Evolutionary conservation across 495 filamentous ascomycete species (phyloP), one percentile per base, ranked within the genome.

Genomic region (Penicillium manginii): DNA sequence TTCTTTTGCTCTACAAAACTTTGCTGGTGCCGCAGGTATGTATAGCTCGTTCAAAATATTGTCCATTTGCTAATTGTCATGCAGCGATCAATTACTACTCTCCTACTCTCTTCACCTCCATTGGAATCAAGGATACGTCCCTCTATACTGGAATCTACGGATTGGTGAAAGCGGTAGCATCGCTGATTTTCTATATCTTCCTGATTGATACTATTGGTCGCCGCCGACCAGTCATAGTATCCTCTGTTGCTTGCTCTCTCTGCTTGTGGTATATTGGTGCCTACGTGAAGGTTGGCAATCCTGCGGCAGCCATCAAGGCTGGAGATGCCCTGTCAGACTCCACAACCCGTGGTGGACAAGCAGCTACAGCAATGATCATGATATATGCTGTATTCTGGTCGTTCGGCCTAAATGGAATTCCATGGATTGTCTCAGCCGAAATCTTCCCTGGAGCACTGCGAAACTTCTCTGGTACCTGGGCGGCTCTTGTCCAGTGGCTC

Each of bases 261-360:
- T 80, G 78, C 59, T 88, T 89, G 79, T 85, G 85, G 67, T 88
- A 90, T 64, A 84, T 90, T 57, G 87, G 87, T 21, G 55, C 54
- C 8, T 66, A 66, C 75, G 75, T 91, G 35, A 87, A 90, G 49
- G 68, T 83, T 42, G 77, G 78, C 4, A 66, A 81, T 50, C 73
- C 82, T 9, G 70, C 55, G 8, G 60, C 65, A 6, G 42, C 31
- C 29, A 7, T 47, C 17, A 12, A 22, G 3, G 19, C 45, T 11
- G 55, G 55, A 7, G 49, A 37, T 37, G 23, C 31, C 15, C 45
- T 54, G 10, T 66, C 69, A 8, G 12, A 65, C 17, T 66, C 63
- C 9, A 73, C 73, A 8, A 57, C 68, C 55, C 61, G 65, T 3
- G 68, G 66, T 23, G 72, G 72, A 12, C 64, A 65, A 48, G 74